These are phyloP conservation scores for Fraxinus greggii DNA, from an alignment of 305 asterid genomes.

Conservation along the genomic window DNA sequence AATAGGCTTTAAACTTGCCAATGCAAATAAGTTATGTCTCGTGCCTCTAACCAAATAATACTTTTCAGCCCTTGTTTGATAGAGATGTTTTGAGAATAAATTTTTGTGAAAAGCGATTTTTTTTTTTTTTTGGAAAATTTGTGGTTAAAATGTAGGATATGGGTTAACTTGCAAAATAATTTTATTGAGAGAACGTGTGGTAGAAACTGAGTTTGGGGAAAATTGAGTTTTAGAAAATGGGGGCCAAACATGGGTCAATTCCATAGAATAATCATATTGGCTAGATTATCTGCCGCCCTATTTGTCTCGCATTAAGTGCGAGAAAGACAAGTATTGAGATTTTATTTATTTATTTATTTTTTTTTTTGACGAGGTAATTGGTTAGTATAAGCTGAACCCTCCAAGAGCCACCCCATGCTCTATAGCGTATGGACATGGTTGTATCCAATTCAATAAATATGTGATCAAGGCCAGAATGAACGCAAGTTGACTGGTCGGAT, in stretches of 20 bases:
- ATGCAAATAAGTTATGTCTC: not conserved
- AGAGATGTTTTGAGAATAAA: not conserved
- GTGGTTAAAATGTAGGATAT: not conserved
- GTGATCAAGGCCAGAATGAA: not conserved
- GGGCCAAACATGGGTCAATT: not conserved
- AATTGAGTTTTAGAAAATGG: not conserved
- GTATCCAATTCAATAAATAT: not conserved
- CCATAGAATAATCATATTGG: not conserved
- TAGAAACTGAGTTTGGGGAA: not conserved
- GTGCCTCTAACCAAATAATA: not conserved
- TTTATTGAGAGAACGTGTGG: not conserved
- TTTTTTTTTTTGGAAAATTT: not conserved
- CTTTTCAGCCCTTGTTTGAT: not conserved
- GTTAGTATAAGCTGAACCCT: not conserved
- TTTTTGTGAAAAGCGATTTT: not conserved
- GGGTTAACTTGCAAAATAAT: not conserved
- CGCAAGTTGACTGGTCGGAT: not conserved
- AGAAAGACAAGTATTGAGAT: not conserved
- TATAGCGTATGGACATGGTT: not conserved
- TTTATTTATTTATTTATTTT: not conserved
- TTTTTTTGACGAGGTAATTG: not conserved
- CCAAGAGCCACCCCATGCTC: not conserved
- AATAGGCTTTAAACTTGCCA: not conserved
- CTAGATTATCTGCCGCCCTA: not conserved
- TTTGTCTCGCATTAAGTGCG: not conserved